Evolutionary conservation across 305 asterid species (phyloP).

Genomic region (Fraxinus greggii): DNA sequence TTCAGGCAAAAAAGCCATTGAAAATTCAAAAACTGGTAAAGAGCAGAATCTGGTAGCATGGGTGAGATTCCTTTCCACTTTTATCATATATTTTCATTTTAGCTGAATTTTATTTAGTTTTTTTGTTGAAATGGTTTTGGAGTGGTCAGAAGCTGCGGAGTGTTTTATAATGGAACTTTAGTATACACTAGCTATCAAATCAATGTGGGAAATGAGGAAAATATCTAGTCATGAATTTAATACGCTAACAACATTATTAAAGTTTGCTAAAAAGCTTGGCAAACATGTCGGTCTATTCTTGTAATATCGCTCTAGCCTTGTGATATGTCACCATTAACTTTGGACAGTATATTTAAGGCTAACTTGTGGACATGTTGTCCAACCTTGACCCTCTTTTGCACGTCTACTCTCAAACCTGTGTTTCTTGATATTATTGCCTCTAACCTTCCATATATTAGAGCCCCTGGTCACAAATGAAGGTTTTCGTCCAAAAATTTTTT

Average conservation of each 20-base stretch:
- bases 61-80: constrained; percentile 38
- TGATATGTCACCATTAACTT: not conserved
- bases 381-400: not conserved
- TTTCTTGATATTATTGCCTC: not conserved
- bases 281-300: not conserved
- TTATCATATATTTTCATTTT: not conserved
- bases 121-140: not conserved
- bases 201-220: not conserved
- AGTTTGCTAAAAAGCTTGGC: not conserved
- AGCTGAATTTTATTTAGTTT: not conserved
- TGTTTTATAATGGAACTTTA: not conserved
- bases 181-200: not conserved
- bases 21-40: constrained; percentile 55
- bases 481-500: not conserved
- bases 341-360: not conserved
- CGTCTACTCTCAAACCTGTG: not conserved
- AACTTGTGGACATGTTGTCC: not conserved
- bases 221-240: not conserved
- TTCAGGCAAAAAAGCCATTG: constrained; percentile 83
- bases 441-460: not conserved
- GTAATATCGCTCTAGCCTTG: not conserved
- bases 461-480: not conserved
- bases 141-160: not conserved
- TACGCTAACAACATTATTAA: not conserved
- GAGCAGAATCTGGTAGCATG: constrained; percentile 74